phyloP scores from a whole-genome alignment of 768 basidiomycete genomes.

The Panellus pusillus region DNA sequence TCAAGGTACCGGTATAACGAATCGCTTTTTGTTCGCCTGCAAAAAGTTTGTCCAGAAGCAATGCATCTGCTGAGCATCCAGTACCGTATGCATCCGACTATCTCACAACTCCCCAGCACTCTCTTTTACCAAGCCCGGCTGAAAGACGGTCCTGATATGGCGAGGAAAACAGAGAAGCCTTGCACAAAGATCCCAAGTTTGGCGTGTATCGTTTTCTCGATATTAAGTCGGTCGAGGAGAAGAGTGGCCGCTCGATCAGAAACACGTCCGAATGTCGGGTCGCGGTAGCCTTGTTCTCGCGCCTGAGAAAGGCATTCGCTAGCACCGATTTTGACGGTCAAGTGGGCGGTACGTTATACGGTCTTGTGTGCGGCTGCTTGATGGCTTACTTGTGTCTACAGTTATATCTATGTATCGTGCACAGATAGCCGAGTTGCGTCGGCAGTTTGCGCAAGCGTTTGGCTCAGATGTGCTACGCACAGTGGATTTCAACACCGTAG shows the following conservation, averaged over 20 bases:
- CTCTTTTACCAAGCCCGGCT: conserved; percentile 84
- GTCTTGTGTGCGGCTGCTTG: conserved; percentile 48
- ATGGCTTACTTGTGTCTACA: conserved; percentile 5
- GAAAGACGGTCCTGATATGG: conserved; percentile 89
- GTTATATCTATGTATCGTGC: conserved; percentile 95
- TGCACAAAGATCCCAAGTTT: conserved; percentile 80
- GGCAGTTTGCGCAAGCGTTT: conserved; percentile 68
- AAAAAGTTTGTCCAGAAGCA: conserved; percentile 74
- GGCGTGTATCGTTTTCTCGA: conserved; percentile 92
- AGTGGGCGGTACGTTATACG: conserved; percentile 33
- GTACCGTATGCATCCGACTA: conserved; percentile 99
- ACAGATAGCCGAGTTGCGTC: conserved; percentile 75
- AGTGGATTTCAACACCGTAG: conserved; percentile 95
- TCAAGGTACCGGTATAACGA: conserved; percentile 78
- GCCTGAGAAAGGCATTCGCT: conserved; percentile 65
- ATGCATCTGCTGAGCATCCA: conserved; percentile 96
- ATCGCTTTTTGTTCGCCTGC: conserved; percentile 89
- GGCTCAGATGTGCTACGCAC: conserved; percentile 66
- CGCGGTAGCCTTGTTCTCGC: conserved; percentile 74
- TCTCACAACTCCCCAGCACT: conserved; percentile 84
- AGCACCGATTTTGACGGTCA: conserved; percentile 42
- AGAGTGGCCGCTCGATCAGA: conserved; percentile 65
- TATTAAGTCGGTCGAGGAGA: conserved; percentile 70
- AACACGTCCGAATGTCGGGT: conserved; percentile 74
- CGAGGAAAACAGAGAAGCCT: conserved; percentile 69